Evolutionary conservation across 169 alveolate species (phyloP), one percentile per base, ranked within the genome.

Genomic region (Cyclospora cayetanensis): DNA sequence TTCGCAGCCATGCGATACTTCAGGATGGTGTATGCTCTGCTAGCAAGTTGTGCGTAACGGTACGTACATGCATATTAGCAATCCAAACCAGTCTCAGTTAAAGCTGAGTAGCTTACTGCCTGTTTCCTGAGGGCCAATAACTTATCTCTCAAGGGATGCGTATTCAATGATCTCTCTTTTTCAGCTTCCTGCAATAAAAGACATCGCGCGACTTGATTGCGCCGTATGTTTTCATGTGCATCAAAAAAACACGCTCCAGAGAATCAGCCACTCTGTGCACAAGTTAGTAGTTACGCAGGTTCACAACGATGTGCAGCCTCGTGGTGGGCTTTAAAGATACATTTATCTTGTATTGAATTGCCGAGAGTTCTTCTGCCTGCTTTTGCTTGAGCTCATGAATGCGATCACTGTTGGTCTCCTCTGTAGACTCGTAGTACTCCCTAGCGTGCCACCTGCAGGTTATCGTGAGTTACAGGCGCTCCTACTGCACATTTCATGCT

Each of bases 321-420:
- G n/a, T n/a, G n/a, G n/a, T n/a, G n/a, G n/a, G n/a, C n/a, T n/a
- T 12, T n/a, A 74, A 74, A 37, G 9, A 2, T 12, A 74, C 85
- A 35, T 74, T 74, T 39, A 37, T 35, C 12, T 22, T 39, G 55
- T 37, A 34, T 41, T 74, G 65, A 11, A 74, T 15, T 39, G 85
- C 85, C 1, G 85, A 53, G 63, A 74, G 85, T 41, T 74, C 85
- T 39, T 53, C 85, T 12, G 85, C 85, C 85, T 74, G 85, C 29
- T 74, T 74, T n/a, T 74, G 20, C 50, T 37, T 42, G 42, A 74
- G 85, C 25, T 74, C 85, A 27, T 74, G 39, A 37, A 52, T 74
- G n/a, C 42, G 52, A 53, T 74, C 42, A 35, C 34, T 74, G 31
- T 39, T 74, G 85, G 42, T 42, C n/a, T 74, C 85, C 27, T 74